phyloP scores from a whole-genome alignment of 768 basidiomycete species.

The Suillus clintonianus region DNA sequence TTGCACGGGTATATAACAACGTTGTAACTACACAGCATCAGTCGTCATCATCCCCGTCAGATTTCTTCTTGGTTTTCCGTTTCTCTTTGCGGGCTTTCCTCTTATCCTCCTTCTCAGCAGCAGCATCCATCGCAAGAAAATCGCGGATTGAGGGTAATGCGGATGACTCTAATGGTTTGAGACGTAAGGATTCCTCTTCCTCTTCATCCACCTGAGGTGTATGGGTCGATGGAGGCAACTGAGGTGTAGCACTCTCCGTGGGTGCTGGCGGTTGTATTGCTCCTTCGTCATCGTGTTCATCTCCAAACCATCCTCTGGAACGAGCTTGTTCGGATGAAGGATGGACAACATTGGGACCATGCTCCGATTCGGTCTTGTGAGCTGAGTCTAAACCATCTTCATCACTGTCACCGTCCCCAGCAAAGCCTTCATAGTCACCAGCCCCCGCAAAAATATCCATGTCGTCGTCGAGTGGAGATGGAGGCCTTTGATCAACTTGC shows the following conservation, averaged over 20 bases:
- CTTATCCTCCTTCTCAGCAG: constrained; percentile 64
- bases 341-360: not conserved
- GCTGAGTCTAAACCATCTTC: constrained; percentile 12
- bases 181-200: constrained; percentile 52
- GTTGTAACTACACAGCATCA: constrained; percentile 16
- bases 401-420: constrained; percentile 44
- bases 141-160: constrained; percentile 81
- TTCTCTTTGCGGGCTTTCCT: constrained; percentile 77
- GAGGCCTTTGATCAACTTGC: constrained; percentile 7
- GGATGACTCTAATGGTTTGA: constrained; percentile 79
- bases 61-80: constrained; percentile 48
- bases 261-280: not conserved
- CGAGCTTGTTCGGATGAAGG: constrained; percentile 2
- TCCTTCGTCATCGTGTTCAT: constrained; percentile 34
- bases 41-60: constrained; percentile 34
- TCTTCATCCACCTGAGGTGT: constrained; percentile 34
- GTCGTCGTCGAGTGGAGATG: constrained; percentile 48
- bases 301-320: constrained; percentile 48
- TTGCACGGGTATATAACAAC: constrained; percentile 1
- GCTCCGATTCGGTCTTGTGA: constrained; percentile 6
- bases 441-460: constrained; percentile 88
- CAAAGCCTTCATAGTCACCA: constrained; percentile 79
- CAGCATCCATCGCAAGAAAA: constrained; percentile 76
- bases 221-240: constrained; percentile 15
- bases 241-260: constrained; percentile 8